phyloP scores from a whole-genome alignment of 257 asterid genomes.

The Solanum sejunctum region DNA sequence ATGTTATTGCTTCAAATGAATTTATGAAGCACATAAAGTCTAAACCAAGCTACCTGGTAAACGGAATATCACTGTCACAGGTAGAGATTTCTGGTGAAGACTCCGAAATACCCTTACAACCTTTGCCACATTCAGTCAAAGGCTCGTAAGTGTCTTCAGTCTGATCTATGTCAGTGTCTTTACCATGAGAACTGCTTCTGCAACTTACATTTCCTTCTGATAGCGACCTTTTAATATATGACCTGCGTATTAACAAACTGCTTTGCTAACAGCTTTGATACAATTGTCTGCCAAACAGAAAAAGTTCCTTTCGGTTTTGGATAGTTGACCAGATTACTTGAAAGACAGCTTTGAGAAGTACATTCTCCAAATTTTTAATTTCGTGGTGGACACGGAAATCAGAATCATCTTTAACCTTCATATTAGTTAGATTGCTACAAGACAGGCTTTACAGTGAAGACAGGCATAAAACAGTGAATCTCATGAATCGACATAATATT shows the following conservation, averaged over 20 bases:
- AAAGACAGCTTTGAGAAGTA: not conserved
- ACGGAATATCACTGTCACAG: conserved; percentile 33
- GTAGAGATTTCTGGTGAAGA: conserved; percentile 56
- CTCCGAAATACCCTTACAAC: conserved; percentile 31
- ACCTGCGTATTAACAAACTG: conserved; percentile 30
- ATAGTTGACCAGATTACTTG: not conserved
- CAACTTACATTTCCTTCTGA: conserved; percentile 83
- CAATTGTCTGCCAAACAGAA: not conserved
- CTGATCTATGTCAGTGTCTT: conserved; percentile 27
- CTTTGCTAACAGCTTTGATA: conserved; percentile 1
- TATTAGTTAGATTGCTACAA: not conserved
- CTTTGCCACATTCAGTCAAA: conserved; percentile 15
- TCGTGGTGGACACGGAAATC: not conserved
- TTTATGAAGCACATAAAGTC: not conserved
- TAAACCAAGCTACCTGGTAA: conserved; percentile 37
- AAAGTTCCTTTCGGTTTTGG: not conserved
- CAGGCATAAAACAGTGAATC: not conserved
- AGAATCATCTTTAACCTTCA: not conserved
- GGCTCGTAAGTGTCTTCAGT: conserved; percentile 29
- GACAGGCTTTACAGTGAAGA: not conserved
- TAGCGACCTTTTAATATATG: conserved; percentile 57
- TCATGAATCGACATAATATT: not conserved
- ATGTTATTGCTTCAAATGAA: not conserved
- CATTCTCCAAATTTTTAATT: not conserved
- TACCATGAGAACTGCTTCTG: conserved; percentile 39